A percentile compares a stretch with the other conserved stretches of the same genome.
These are phyloP conservation scores for Daldinia bambusicola DNA, from an alignment of 495 filamentous ascomycete genomes.

Conservation along the genomic window DNA sequence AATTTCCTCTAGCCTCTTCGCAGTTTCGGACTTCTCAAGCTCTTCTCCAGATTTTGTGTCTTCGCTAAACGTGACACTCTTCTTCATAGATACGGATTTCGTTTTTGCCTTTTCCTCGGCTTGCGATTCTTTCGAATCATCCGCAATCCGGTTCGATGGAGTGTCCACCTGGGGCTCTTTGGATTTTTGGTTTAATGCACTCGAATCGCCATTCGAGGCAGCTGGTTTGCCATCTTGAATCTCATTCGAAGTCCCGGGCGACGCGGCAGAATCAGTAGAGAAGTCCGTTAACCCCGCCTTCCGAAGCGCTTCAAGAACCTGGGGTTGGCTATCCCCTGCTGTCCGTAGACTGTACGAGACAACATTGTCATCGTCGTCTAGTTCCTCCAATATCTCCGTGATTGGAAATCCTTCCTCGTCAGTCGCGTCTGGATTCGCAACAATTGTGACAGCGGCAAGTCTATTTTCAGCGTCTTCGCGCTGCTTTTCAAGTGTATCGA, in stretches of 20 bases:
- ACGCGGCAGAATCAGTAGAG: conserved; percentile 22
- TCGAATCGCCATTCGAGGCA: neutral
- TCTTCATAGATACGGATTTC: conserved; percentile 41
- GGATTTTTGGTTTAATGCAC: conserved; percentile 6
- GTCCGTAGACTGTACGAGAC: conserved; percentile 69
- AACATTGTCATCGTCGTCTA: conserved; percentile 92
- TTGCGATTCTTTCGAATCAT: conserved; percentile 12
- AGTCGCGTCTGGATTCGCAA: conserved; percentile 58
- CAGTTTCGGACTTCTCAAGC: conserved; percentile 49
- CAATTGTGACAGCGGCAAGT: conserved; percentile 61
- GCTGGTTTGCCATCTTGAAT: neutral
- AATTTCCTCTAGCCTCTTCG: conserved; percentile 59
- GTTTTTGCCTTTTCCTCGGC: neutral
- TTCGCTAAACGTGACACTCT: conserved; percentile 62
- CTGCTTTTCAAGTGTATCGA: conserved; percentile 72
- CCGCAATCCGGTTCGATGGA: neutral
- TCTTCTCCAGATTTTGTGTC: conserved; percentile 64
- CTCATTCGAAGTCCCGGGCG: conserved; percentile 26
- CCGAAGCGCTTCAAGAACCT: conserved; percentile 72
- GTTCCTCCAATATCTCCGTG: conserved; percentile 87
- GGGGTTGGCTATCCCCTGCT: conserved; percentile 68
- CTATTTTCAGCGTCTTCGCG: conserved; percentile 74
- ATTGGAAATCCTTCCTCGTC: conserved; percentile 76
- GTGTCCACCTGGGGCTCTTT: conserved; percentile 1
- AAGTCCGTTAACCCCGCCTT: conserved; percentile 74